Evolutionary conservation across 148 eudicot genomes (phyloP).

Genomic region (Pouteria glomerata): DNA sequence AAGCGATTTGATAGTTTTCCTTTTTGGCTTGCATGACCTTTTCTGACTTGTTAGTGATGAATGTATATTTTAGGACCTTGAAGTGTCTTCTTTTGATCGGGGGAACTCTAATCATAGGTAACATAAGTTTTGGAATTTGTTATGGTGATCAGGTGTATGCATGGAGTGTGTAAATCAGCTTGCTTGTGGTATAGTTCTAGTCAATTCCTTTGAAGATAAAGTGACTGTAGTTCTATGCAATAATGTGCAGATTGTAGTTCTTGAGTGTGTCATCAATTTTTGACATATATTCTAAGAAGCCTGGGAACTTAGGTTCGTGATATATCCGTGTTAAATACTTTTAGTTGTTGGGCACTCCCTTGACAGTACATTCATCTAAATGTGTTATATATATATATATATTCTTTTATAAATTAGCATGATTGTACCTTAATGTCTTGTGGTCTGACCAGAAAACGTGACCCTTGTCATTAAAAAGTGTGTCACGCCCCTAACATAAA

Average conservation of each 20-base stretch:
- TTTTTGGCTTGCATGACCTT: background rate
- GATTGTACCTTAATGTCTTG: too few relatives aligned
- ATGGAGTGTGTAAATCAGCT: background rate
- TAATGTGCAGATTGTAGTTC: background rate
- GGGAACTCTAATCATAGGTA: conserved; percentile 15
- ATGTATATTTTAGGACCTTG: conserved; percentile 4
- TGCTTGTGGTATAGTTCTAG: background rate
- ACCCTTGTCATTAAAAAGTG: too few relatives aligned
- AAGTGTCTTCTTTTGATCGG: conserved; percentile 14
- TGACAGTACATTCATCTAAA: too few relatives aligned
- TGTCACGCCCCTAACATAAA: too few relatives aligned
- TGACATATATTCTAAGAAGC: too few relatives aligned
- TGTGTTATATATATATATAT: too few relatives aligned
- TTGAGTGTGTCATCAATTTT: too few relatives aligned
- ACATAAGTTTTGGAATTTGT: background rate
- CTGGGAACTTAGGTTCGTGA: too few relatives aligned
- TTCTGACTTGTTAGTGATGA: background rate
- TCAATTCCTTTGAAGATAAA: background rate
- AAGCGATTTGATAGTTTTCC: background rate
- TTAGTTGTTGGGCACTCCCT: too few relatives aligned
- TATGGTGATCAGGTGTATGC: background rate
- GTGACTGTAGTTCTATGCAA: background rate
- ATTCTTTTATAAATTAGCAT: too few relatives aligned
- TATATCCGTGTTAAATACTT: too few relatives aligned
- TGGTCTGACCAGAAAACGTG: too few relatives aligned